Percentiles rank a stretch among this genome's conserved stretches.
Evolutionary conservation across 805 yeast genomes (phyloP).

Genomic region (Starmerella sirachaensis): DNA sequence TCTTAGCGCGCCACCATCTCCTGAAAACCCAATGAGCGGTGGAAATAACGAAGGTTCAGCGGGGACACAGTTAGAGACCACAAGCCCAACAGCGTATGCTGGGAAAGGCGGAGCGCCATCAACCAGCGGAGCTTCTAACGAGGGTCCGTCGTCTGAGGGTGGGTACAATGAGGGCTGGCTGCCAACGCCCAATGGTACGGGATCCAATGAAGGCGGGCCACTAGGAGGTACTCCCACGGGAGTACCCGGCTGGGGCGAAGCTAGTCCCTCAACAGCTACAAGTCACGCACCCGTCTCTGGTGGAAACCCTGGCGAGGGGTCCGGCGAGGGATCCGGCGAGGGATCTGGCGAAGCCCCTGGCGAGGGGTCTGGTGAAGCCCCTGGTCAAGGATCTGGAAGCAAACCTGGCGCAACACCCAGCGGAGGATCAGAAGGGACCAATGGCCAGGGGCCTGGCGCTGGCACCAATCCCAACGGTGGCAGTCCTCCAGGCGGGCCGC

Average conservation of each 20-base stretch:
- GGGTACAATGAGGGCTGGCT: neutral
- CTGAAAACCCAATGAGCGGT: too few species aligned
- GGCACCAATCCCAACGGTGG: neutral
- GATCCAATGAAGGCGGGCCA: neutral
- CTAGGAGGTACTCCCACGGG: neutral
- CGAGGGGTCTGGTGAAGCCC: slow-evolving; percentile 1
- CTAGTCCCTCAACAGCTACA: neutral
- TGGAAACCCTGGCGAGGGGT: slow-evolving; percentile 1
- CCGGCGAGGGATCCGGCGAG: too few species aligned
- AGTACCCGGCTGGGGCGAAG: neutral
- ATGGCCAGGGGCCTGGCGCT: neutral
- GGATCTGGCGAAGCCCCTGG: neutral
- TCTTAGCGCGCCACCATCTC: too few species aligned
- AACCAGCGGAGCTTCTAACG: neutral
- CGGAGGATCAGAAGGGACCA: neutral
- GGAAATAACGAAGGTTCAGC: too few species aligned
- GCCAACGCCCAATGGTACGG: neutral
- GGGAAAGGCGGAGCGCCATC: neutral
- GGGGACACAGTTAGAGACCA: too few species aligned
- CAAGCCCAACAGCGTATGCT: too few species aligned
- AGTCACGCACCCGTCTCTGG: neutral
- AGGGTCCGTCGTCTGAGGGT: neutral
- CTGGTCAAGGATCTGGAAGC: too few species aligned
- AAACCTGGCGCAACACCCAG: too few species aligned
- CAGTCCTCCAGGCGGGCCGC: neutral